Percentiles rank a stretch among this genome's conserved stretches.
These are phyloP conservation scores for Colletotrichum truncatum DNA, from an alignment of 2,329 filamentous ascomycete genomes.

Conservation along the genomic window DNA sequence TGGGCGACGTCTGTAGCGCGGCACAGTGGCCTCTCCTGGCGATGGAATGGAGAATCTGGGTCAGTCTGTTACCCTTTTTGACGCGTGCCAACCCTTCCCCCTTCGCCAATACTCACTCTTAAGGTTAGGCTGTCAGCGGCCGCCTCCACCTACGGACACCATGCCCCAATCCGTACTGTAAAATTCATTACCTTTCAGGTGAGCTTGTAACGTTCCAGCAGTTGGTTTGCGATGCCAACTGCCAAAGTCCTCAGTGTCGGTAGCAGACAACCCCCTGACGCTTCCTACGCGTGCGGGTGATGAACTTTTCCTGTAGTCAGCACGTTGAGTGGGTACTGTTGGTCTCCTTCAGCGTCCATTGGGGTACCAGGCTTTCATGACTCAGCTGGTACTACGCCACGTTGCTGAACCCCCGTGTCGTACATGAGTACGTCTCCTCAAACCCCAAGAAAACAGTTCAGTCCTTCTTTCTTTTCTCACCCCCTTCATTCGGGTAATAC, in stretches of 20 bases:
- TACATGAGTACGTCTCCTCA: constrained; percentile 21
- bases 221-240: too few species aligned
- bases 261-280: too few species aligned
- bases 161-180: neutral
- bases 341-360: neutral
- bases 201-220: neutral
- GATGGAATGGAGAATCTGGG: neutral
- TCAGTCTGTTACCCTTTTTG: neutral
- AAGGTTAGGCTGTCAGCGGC: neutral
- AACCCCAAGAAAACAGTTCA: neutral
- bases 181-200: too few species aligned
- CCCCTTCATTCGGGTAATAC: constrained; percentile 24
- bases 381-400: constrained; percentile 26
- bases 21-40: neutral
- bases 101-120: neutral
- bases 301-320: too few species aligned
- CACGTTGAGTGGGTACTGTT: neutral
- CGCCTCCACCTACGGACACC: neutral
- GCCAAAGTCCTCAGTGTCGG: too few species aligned
- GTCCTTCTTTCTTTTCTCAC: constrained; percentile 1
- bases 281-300: too few species aligned
- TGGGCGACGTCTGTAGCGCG: neutral
- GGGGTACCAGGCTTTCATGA: neutral
- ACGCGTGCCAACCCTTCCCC: neutral
- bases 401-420: constrained; percentile 17